Conservation (phyloP, 75 land plant species). For the Pinus tabuliformis region DNA sequence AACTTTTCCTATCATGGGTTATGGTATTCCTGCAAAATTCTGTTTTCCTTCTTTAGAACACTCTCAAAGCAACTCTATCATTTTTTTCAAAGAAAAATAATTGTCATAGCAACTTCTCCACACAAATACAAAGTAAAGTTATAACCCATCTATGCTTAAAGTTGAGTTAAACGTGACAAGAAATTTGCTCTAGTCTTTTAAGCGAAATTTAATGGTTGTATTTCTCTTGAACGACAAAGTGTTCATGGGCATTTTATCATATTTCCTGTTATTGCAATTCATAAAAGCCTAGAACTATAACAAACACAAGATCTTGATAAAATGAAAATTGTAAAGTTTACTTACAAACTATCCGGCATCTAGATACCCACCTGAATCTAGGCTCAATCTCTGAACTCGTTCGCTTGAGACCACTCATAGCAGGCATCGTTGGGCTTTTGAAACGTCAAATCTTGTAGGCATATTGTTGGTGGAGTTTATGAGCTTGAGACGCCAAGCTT, state of each 20-base stretch:
- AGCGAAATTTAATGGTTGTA: neutral
- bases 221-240: neutral
- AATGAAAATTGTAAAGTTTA: neutral
- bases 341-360: too few species aligned
- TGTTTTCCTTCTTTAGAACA: too few species aligned
- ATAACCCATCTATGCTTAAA: neutral
- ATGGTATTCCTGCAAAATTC: too few species aligned
- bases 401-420: neutral
- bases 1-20: too few species aligned
- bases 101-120: neutral
- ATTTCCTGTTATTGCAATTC: neutral
- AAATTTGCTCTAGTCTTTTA: neutral
- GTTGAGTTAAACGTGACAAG: neutral
- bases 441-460: too few species aligned
- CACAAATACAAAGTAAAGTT: neutral
- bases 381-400: neutral
- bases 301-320: neutral
- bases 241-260: neutral
- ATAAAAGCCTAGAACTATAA: neutral
- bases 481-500: too few species aligned
- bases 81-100: too few species aligned
- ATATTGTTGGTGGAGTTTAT: too few species aligned
- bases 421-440: neutral
- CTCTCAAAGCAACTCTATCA: too few species aligned
- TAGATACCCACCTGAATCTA: slow-evolving; percentile 4